A percentile compares a stretch with the other conserved stretches of the same genome.
Conservation (phyloP, 495 filamentous ascomycete species). For the Talaromyces ruber region DNA sequence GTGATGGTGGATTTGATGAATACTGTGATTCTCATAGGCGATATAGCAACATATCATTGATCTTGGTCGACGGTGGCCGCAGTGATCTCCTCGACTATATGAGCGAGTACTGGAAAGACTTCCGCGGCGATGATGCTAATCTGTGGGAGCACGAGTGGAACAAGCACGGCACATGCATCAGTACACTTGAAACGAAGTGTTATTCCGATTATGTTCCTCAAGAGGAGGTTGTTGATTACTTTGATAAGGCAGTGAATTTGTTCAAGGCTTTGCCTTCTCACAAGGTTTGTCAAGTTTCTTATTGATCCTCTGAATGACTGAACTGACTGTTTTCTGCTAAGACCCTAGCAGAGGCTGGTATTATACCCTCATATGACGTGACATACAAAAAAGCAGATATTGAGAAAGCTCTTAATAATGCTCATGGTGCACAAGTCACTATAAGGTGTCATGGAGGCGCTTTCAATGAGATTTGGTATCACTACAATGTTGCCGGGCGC, state of each 20-base stretch:
- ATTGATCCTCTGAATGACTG: background rate
- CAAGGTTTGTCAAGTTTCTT: constrained; percentile 18
- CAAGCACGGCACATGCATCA: constrained; percentile 60
- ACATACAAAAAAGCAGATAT: constrained; percentile 57
- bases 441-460: constrained; percentile 53
- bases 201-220: constrained; percentile 57
- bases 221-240: constrained; percentile 53
- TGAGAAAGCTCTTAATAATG: constrained; percentile 49
- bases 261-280: constrained; percentile 39
- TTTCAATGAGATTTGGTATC: constrained; percentile 79
- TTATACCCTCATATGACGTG: constrained; percentile 32
- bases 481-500: constrained; percentile 70
- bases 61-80: constrained; percentile 49
- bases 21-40: constrained; percentile 56
- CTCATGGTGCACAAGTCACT: constrained; percentile 58
- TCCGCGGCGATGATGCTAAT: constrained; percentile 48
- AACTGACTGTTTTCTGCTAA: constrained; percentile 6
- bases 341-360: constrained; percentile 39
- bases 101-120: constrained; percentile 62
- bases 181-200: constrained; percentile 59
- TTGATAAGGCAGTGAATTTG: constrained; percentile 47
- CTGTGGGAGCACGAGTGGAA: constrained; percentile 80
- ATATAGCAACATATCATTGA: constrained; percentile 57
- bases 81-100: constrained; percentile 57
- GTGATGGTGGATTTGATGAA: constrained; percentile 64